phyloP scores from a whole-genome alignment of 176 grass and related monocot genomes.

The Oryza meridionalis region DNA sequence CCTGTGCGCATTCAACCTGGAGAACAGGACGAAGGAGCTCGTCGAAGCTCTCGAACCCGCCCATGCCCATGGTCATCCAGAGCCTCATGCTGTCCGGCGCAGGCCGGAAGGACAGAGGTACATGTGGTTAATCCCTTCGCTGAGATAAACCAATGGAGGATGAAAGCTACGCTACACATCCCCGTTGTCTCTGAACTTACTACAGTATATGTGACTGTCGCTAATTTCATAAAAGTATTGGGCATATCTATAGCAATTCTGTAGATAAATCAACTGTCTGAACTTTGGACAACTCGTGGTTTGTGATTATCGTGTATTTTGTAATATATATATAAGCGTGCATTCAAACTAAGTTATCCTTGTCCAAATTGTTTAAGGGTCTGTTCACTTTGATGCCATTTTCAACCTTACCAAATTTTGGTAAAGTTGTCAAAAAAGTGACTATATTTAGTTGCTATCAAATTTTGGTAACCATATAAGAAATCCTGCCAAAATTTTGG shows the following conservation, averaged over 20 bases:
- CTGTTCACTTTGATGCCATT: too few relatives aligned
- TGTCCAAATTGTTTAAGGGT: slow-evolving; percentile 1
- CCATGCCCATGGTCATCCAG: neutral
- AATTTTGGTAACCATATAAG: too few relatives aligned
- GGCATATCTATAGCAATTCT: neutral
- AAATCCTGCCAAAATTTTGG: too few relatives aligned
- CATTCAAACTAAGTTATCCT: neutral
- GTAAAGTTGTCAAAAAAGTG: too few relatives aligned
- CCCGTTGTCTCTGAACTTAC: slow-evolving; percentile 14
- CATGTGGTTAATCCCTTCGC: slow-evolving; percentile 53
- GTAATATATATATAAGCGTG: neutral
- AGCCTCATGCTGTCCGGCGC: neutral
- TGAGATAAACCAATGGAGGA: slow-evolving; percentile 21
- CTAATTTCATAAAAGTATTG: neutral
- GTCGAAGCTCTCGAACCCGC: slow-evolving; percentile 6
- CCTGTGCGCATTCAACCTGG: slow-evolving; percentile 47
- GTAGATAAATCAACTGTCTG: slow-evolving; percentile 9
- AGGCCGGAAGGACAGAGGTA: neutral
- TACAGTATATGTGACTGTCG: neutral
- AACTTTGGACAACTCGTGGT: slow-evolving; percentile 1
- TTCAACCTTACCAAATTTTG: too few relatives aligned
- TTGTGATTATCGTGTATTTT: neutral
- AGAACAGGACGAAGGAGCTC: slow-evolving; percentile 52
- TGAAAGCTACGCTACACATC: neutral
- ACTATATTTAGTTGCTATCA: too few relatives aligned